Conservation (phyloP, 2,329 filamentous ascomycete genomes). For the Botryotinia narcissicola region DNA sequence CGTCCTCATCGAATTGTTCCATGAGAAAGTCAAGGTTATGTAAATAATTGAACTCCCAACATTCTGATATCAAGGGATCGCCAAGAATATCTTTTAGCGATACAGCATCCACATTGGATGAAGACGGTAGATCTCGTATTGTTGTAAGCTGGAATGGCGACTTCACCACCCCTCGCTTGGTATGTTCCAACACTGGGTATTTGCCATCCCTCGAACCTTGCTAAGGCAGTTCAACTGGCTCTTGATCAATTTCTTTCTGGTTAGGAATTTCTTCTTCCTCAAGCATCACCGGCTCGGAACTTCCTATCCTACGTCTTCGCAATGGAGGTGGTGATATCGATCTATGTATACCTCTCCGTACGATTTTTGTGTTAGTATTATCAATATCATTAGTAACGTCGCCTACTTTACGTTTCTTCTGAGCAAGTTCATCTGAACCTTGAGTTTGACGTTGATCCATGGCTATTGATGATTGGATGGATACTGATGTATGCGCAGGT, state of each 20-base stretch:
- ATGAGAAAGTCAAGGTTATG: slow-evolving; percentile 60
- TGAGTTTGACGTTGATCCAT: slow-evolving; percentile 27
- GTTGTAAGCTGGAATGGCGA: slow-evolving; percentile 60
- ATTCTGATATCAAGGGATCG: slow-evolving; percentile 55
- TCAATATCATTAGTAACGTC: slow-evolving; percentile 6
- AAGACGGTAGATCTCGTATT: slow-evolving; percentile 51
- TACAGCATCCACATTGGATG: slow-evolving; percentile 56
- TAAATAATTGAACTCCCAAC: slow-evolving; percentile 56
- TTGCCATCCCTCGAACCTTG: neutral
- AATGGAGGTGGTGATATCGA: slow-evolving; percentile 37
- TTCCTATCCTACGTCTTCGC: slow-evolving; percentile 13
- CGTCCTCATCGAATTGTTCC: slow-evolving; percentile 53
- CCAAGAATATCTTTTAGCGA: slow-evolving; percentile 56
- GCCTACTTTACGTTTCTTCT: slow-evolving; percentile 32
- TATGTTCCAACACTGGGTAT: neutral
- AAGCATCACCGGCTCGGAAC: neutral
- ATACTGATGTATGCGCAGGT: neutral
- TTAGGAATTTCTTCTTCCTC: neutral
- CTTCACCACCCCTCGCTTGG: slow-evolving; percentile 24
- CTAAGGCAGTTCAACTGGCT: neutral
- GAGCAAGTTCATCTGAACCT: slow-evolving; percentile 26
- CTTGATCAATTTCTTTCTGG: neutral
- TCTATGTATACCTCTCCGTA: slow-evolving; percentile 21
- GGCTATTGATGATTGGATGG: neutral
- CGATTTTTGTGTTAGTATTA: neutral